Base-by-base conservation (phyloP, 495 filamentous ascomycete genomes). In the Tuber calosporum region DNA sequence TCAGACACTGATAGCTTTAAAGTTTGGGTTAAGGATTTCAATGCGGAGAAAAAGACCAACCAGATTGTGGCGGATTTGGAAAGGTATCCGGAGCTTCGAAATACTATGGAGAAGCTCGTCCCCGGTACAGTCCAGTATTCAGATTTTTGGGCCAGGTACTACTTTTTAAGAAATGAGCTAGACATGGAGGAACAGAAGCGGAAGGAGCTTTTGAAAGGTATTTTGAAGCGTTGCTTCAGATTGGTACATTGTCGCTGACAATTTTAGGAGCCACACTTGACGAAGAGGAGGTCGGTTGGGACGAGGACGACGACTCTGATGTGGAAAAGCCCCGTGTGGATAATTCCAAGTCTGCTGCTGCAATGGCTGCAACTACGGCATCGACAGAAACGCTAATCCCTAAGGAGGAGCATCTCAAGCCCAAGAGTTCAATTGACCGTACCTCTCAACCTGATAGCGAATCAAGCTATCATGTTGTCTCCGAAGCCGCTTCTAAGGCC, bases 51-150 rank as follows among this genome's bases (percentile, higher is more conserved):
- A 73, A 93, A 96, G 87, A 98, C 95, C 20, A 91, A 91, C 68
- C 89, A 89, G 70, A 95, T 99, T 73, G 88, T 89, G 70, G 85
- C 85, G 68, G 93, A 98, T 82, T 80, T 99, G 72, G 90, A 94
- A 73, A 93, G 91, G 76, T 97, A 96, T 78, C 89, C 90, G 36
- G 95, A 98, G 83, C 85, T 99, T 74, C 87, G 95, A 73, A 83
- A 87, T 58, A 93, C 94, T 6, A 98, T 97, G 95, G 96, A 97
- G 87, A 94, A 91, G 84, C 86, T 97, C 69, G 96, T 98, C 34
- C 96, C 95, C 26, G 93, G 93, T 83, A 87, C 87, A 76, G 93
- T 97, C 20, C 87, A 93, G 41, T 99, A 99, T 82, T 87, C 84
- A 20, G 88, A 90, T 67, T 99, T 98, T 82, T 99, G 96, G 96